Evolutionary conservation across 768 basidiomycete species (phyloP), one percentile per base, ranked within the genome.

Genomic region (Polyporus arcularius): DNA sequence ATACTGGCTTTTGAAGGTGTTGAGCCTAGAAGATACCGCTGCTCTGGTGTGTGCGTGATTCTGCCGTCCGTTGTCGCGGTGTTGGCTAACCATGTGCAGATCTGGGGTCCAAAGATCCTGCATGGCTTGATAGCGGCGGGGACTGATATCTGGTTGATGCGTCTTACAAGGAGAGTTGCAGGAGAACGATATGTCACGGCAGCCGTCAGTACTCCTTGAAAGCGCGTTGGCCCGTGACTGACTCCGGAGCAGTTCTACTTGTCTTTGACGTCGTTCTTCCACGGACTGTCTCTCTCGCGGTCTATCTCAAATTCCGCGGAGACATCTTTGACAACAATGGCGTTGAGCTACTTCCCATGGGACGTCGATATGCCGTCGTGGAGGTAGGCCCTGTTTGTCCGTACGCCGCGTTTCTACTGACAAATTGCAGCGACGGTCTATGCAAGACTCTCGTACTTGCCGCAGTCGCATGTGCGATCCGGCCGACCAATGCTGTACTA

Each of bases 231-330:
- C 6, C 30, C 30, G 48, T 41, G 21, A 15, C 52, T 46, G 21
- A 55, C 18, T 4, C 2, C 40, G 21, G 11, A 47, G 16, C 64
- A 98, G 95, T 74, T 88, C 40, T 80, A 94, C 60, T 71, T 98
- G 40, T 92, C 94, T 30, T 70, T 96, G 53, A 85, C 88, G 1
- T 96, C 92, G 4, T 85, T 96, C 70, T 98, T 98, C 76, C 85
- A 98, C 73, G 85, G 84, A 0, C 79, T 96, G 54, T 83, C 92
- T 1, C 78, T 97, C 28, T 90, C 95, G 4, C 84, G 97, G 39
- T 92, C 95, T 0, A 76, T 98, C 54, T 96, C 94, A 32, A 99
- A 98, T 71, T 96, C 94, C 12, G 75, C 96, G 30, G 97, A 99
- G 70, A 94, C 94, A 0, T 86, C 92, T 0, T 75, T 98, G 45